phyloP scores from a whole-genome alignment of 202 grass and related monocot genomes.

The Carex arenaria region DNA sequence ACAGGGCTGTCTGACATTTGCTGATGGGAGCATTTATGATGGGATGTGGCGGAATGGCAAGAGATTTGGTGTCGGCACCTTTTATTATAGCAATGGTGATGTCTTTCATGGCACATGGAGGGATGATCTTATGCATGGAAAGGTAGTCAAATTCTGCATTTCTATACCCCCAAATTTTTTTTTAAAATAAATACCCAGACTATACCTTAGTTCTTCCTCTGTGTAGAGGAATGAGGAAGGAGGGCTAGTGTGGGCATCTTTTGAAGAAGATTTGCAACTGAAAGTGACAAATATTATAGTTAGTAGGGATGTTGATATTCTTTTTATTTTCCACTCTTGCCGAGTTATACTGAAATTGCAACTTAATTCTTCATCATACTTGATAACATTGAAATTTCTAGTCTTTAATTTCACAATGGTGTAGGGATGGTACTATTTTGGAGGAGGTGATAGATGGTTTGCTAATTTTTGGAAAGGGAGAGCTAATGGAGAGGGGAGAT shows the following conservation, averaged over 20 bases:
- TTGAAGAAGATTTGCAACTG: not conserved
- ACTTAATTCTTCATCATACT: not conserved
- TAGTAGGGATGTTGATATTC: not conserved
- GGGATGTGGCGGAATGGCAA: slow-evolving; percentile 89
- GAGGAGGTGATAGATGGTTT: slow-evolving; percentile 79
- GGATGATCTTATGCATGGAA: slow-evolving; percentile 95
- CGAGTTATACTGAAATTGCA: not conserved
- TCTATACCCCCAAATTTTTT: not conserved
- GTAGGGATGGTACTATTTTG: slow-evolving; percentile 94
- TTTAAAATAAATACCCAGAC: not conserved
- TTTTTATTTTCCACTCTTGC: not conserved
- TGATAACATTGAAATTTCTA: not conserved
- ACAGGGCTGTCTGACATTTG: slow-evolving; percentile 64
- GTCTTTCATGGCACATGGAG: slow-evolving; percentile 95
- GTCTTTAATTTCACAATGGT: slow-evolving; percentile 25
- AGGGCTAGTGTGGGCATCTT: not conserved
- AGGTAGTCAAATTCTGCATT: slow-evolving; percentile 42
- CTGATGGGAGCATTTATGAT: slow-evolving; percentile 87
- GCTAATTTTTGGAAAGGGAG: slow-evolving; percentile 92
- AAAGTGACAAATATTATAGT: not conserved
- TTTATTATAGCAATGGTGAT: slow-evolving; percentile 86
- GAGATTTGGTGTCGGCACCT: slow-evolving; percentile 81
- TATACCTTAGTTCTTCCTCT: not conserved
- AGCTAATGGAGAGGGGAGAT: slow-evolving; percentile 88
- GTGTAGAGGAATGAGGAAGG: not conserved